Base-by-base conservation (phyloP, 2,329 filamentous ascomycete genomes). In the Phialophora chinensis region DNA sequence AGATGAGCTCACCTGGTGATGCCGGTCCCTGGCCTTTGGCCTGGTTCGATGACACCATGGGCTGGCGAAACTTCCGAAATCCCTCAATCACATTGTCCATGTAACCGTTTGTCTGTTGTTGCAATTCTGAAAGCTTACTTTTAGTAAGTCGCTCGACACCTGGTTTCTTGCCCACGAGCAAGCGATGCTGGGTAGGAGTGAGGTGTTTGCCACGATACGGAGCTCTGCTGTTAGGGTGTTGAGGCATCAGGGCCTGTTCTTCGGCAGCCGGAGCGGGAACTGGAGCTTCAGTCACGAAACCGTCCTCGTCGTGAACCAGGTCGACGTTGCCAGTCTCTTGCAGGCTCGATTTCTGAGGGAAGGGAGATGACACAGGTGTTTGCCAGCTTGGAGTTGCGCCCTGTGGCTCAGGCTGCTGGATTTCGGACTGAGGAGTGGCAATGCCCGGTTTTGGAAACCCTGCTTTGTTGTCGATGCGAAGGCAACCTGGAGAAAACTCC, bases 41-140 rank as follows among this genome's bases (percentile, higher is more conserved):
- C 20, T 8, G 27, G 27, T 31, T 14, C 50, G 33, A 29, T 17
- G 31, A n/a, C 20, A 17, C 20, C 7, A 29, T 29, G 25, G 12
- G 47, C 11, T 38, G 29, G 23, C 25, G 20, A 38, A 47, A 42
- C 49, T 53, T 52, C 49, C 63, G 63, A 44, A 69, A 67, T 14
- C 59, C 44, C 17, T 55, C 69, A 54, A 71, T 31, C n/a, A 66
- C 62, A 12, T 59, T 63, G 25, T 71, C 60, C 59, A 69, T 66
- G 53, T 69, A 71, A 17, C 47, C 35, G n/a, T 55, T 11, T 8
- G 62, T 47, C 31, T 57, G 29, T 33, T 65, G 60, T 23, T 25
- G 38, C 23, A 66, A 29, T 29, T 63, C 31, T 7, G 35, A 50
- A 2, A 60, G 29, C 20, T 49, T 62, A 6, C 7, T 17, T 25